A percentile compares a stretch with the other conserved stretches of the same genome.
Conservation (phyloP, 2,329 filamentous ascomycete genomes). For the Neofusicoccum cordaticola region DNA sequence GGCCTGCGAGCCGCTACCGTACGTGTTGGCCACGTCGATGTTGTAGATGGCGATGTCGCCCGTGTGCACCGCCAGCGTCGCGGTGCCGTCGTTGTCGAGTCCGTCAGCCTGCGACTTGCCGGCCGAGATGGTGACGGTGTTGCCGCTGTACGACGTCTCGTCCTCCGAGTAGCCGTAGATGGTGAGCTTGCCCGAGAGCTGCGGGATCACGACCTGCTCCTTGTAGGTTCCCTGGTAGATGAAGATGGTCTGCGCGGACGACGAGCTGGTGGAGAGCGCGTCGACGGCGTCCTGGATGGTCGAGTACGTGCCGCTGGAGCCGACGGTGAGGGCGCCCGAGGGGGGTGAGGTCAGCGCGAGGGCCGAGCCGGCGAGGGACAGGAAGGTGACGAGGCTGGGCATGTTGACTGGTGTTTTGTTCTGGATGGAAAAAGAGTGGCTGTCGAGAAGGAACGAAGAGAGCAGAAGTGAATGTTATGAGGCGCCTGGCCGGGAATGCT, state of each 20-base stretch:
- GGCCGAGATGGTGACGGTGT: slow-evolving; percentile 53
- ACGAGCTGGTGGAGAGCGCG: slow-evolving; percentile 49
- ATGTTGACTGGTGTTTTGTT: neutral
- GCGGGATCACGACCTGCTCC: slow-evolving; percentile 55
- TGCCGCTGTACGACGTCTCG: slow-evolving; percentile 47
- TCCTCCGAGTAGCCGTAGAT: slow-evolving; percentile 59
- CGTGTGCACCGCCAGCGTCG: slow-evolving; percentile 44
- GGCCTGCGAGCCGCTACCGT: slow-evolving; percentile 36
- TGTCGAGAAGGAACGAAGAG: neutral
- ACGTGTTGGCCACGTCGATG: slow-evolving; percentile 51
- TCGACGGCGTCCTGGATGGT: slow-evolving; percentile 54
- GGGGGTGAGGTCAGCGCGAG: slow-evolving; percentile 41
- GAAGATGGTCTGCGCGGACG: slow-evolving; percentile 55
- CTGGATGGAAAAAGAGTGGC: neutral
- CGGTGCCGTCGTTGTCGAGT: slow-evolving; percentile 50
- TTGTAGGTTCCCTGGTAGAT: slow-evolving; percentile 56
- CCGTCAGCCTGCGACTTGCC: slow-evolving; percentile 35
- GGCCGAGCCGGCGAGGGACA: slow-evolving; percentile 3
- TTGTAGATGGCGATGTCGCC: slow-evolving; percentile 58
- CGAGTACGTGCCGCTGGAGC: slow-evolving; percentile 34
- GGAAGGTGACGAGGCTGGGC: neutral
- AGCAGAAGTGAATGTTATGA: neutral
- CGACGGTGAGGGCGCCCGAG: slow-evolving; percentile 48
- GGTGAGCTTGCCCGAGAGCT: slow-evolving; percentile 47
- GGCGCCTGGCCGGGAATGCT: slow-evolving; percentile 6